Evolutionary conservation across 2,329 filamentous ascomycete species (phyloP).

Genomic region (Didymella sp.): DNA sequence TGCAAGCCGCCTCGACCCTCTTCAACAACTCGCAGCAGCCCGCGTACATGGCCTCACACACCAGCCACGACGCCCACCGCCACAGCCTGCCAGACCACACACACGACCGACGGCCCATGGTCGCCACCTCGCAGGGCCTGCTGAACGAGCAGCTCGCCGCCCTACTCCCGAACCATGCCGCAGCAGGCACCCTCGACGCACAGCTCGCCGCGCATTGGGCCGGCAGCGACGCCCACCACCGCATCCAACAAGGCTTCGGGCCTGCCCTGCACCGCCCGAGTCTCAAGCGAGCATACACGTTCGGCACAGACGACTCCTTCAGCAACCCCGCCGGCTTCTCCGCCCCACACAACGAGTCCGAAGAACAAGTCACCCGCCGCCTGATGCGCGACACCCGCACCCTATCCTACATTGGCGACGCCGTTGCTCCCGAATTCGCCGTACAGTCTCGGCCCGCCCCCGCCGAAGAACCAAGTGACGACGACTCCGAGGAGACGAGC

Average conservation of each 20-base stretch:
- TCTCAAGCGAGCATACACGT: constrained; percentile 44
- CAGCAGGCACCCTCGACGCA: constrained; percentile 39
- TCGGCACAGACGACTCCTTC: constrained; percentile 48
- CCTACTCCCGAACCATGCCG: constrained; percentile 38
- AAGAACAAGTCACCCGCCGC: constrained; percentile 34
- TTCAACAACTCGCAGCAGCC: constrained; percentile 44
- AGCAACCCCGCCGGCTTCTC: constrained; percentile 40
- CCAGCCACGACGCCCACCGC: constrained; percentile 23
- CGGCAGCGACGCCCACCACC: constrained; percentile 27
- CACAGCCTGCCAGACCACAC: constrained; percentile 6
- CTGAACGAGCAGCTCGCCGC: constrained; percentile 42
- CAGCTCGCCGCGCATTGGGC: constrained; percentile 40
- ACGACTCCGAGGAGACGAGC: constrained; percentile 28
- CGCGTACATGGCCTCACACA: constrained; percentile 24
- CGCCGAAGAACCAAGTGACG: constrained; percentile 24
- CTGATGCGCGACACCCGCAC: constrained; percentile 37
- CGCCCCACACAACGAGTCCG: constrained; percentile 31
- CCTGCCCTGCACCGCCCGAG: constrained; percentile 24
- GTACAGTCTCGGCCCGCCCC: neutral
- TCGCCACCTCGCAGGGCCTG: constrained; percentile 35
- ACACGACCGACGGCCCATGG: constrained; percentile 24
- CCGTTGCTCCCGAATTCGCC: constrained; percentile 19
- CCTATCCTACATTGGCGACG: constrained; percentile 23
- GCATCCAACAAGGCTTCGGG: constrained; percentile 27
- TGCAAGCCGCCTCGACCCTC: constrained; percentile 44